Evolutionary conservation across 148 eudicot genomes (phyloP).

Genomic region (Rhododendron molle): DNA sequence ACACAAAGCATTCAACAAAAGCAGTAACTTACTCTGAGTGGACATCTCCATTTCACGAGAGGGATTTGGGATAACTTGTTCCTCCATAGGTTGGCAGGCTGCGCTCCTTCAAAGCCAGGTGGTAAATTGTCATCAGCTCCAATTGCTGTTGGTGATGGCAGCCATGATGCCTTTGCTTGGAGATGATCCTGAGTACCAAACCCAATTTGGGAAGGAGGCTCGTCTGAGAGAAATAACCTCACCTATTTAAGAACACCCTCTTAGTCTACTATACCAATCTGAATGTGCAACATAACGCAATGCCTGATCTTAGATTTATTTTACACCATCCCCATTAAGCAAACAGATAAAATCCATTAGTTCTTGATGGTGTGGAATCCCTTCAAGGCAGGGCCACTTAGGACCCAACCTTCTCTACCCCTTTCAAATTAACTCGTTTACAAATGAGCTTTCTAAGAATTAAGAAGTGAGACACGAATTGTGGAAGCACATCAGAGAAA

Average conservation of each 20-base stretch:
- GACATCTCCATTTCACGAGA: conserved; percentile 56
- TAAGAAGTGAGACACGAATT: not conserved
- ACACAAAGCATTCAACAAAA: conserved; percentile 5
- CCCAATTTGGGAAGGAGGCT: conserved; percentile 71
- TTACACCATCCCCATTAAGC: not conserved
- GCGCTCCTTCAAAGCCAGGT: conserved; percentile 75
- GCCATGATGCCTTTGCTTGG: conserved; percentile 48
- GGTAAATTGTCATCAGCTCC: conserved; percentile 61
- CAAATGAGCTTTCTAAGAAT: not conserved
- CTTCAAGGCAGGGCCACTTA: not conserved
- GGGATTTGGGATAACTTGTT: conserved; percentile 59
- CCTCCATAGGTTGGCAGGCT: conserved; percentile 44
- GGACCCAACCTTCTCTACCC: not conserved
- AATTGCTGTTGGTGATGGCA: conserved; percentile 26
- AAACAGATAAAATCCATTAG: not conserved
- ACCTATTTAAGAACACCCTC: conserved; percentile 37
- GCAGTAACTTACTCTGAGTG: conserved; percentile 54
- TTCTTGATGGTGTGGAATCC: not conserved
- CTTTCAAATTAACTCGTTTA: not conserved
- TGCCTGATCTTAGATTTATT: not conserved
- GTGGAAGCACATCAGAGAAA: not conserved
- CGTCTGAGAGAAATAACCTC: conserved; percentile 71
- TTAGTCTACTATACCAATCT: not conserved
- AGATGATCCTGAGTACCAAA: conserved; percentile 64
- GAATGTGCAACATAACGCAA: not conserved